These are phyloP conservation scores for Colletotrichum acutatum DNA, from an alignment of 2,329 filamentous ascomycete genomes.

Conservation along the genomic window DNA sequence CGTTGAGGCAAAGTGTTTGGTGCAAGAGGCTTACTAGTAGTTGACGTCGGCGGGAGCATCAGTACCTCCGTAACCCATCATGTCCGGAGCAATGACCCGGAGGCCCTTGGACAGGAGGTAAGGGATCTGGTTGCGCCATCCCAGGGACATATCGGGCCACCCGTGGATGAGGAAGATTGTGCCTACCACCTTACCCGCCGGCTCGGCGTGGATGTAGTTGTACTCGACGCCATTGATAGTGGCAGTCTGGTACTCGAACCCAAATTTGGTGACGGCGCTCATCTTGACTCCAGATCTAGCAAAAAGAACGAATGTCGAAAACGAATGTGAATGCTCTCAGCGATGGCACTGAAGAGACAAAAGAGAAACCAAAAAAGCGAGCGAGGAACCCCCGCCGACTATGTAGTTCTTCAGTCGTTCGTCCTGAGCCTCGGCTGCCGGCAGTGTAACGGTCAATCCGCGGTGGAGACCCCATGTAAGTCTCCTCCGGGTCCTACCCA, in stretches of 20 bases:
- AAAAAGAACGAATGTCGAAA: not conserved
- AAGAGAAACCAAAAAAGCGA: not conserved
- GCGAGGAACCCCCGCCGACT: conserved; percentile 31
- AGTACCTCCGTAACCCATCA: conserved; percentile 81
- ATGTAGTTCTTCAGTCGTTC: not conserved
- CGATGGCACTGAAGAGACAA: not conserved
- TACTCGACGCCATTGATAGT: conserved; percentile 66
- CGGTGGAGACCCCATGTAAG: not conserved
- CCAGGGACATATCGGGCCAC: conserved; percentile 78
- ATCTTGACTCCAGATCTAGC: not conserved
- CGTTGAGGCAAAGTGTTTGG: no score
- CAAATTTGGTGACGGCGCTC: not conserved
- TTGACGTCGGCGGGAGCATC: conserved; percentile 62
- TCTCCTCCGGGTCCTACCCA: not conserved
- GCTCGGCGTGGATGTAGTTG: conserved; percentile 64
- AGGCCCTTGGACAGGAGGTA: conserved; percentile 72
- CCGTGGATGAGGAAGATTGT: conserved; percentile 68
- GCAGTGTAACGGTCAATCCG: not conserved
- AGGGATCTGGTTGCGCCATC: conserved; percentile 85
- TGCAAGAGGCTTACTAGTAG: conserved; percentile 13
- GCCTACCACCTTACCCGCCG: conserved; percentile 46
- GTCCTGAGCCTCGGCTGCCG: not conserved
- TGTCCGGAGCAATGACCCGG: conserved; percentile 79
- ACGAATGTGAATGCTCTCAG: not conserved
- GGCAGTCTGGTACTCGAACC: conserved; percentile 21